Evolutionary conservation across 2,329 filamentous ascomycete species (phyloP).

Genomic region (Epicoccum sorghinum): DNA sequence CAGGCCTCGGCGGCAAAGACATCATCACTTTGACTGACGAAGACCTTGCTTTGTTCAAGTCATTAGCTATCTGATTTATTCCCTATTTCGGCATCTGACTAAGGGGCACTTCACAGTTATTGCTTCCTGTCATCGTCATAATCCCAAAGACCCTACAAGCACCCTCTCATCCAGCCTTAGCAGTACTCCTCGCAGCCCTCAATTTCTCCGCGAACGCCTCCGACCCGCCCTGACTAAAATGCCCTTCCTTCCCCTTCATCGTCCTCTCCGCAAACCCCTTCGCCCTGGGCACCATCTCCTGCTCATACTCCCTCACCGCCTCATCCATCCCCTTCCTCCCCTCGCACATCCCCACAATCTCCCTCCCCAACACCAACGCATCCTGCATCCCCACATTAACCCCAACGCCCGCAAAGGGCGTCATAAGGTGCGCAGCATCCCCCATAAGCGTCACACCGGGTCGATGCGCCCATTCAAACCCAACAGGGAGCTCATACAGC

Average conservation of each 20-base stretch:
- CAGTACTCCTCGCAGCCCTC: slow-evolving; percentile 2
- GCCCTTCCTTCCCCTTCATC: slow-evolving; percentile 25
- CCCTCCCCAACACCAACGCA: slow-evolving; percentile 54
- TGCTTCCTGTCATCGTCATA: no score
- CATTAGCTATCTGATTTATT: no score
- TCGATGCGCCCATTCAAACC: slow-evolving; percentile 56
- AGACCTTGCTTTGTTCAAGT: no score
- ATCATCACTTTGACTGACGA: no score
- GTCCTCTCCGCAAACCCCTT: slow-evolving; percentile 27
- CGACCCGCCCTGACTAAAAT: slow-evolving; percentile 29
- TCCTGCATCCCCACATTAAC: slow-evolving; percentile 65
- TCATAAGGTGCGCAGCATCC: slow-evolving; percentile 67
- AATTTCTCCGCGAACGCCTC: slow-evolving; percentile 31
- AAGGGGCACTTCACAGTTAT: no score
- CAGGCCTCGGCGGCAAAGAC: no score
- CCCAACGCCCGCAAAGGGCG: slow-evolving; percentile 64
- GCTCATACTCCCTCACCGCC: slow-evolving; percentile 30
- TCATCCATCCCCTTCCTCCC: slow-evolving; percentile 30
- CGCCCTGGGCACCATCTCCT: slow-evolving; percentile 35
- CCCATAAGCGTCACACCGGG: slow-evolving; percentile 62
- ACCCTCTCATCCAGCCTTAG: no score
- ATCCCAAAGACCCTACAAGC: no score
- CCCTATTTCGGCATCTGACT: no score
- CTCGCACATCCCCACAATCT: slow-evolving; percentile 24
- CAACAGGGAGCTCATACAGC: slow-evolving; percentile 62